Conservation (phyloP, 345 rosid species). For the Ceriops decandra region DNA sequence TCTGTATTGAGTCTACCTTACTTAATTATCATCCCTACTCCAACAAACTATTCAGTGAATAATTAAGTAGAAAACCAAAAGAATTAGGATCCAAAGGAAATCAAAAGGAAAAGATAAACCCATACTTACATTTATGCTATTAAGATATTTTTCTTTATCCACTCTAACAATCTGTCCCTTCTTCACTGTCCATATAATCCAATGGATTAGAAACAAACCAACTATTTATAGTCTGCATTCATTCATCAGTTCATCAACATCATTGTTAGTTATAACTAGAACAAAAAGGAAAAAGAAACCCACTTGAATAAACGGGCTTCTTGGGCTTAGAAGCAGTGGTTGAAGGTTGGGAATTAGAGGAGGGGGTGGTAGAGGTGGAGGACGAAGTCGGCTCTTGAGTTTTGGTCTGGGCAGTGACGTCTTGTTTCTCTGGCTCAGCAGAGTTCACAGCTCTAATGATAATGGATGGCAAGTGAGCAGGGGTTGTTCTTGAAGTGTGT, state of each 20-base stretch:
- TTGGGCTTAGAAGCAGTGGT: constrained; percentile 45
- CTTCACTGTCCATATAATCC: constrained; percentile 59
- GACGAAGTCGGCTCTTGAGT: constrained; percentile 23
- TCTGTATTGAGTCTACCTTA: too few species aligned
- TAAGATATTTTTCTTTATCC: constrained; percentile 92
- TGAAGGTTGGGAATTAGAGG: constrained; percentile 38
- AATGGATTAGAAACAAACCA: neutral
- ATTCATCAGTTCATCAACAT: too few species aligned
- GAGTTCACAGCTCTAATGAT: constrained; percentile 30
- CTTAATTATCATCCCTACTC: too few species aligned
- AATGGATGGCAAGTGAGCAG: constrained; percentile 19
- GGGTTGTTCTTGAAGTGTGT: constrained; percentile 18
- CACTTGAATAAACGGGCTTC: constrained; percentile 90
- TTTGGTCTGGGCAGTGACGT: constrained; percentile 24
- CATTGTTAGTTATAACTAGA: neutral
- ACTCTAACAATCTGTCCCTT: constrained; percentile 98
- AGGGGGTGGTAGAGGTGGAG: constrained; percentile 9
- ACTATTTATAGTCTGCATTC: neutral
- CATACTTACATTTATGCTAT: constrained; percentile 65
- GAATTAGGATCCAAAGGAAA: neutral
- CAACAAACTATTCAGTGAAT: neutral
- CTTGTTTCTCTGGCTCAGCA: constrained; percentile 53
- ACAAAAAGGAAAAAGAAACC: constrained; percentile 13
- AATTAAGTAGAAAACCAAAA: neutral
- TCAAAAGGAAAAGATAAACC: neutral